These are phyloP conservation scores for Pseudocercospora ulei DNA, from an alignment of 2,329 filamentous ascomycete species.

Conservation along the genomic window DNA sequence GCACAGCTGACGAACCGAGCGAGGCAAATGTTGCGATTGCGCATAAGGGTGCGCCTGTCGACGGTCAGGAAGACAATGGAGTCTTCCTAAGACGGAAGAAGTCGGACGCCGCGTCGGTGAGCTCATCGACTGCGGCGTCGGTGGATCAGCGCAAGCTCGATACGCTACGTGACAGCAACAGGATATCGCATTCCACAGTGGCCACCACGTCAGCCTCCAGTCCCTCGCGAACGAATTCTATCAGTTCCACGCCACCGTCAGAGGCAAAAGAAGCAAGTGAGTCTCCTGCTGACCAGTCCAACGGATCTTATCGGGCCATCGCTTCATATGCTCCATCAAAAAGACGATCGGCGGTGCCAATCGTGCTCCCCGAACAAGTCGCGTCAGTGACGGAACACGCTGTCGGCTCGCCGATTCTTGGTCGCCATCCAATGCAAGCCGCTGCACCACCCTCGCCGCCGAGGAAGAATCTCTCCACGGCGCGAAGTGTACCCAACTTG, in stretches of 20 bases:
- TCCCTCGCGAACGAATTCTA: constrained; percentile 27
- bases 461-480: constrained; percentile 8
- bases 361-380: background rate
- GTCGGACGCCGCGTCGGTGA: constrained; percentile 24
- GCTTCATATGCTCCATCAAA: constrained; percentile 24
- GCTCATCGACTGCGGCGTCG: constrained; percentile 24
- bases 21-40: background rate
- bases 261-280: constrained; percentile 22
- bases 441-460: constrained; percentile 6
- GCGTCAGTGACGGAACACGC: constrained; percentile 2
- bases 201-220: constrained; percentile 20
- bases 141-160: constrained; percentile 27
- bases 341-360: constrained; percentile 24
- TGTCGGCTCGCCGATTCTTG: constrained; percentile 17
- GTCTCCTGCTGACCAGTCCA: constrained; percentile 6
- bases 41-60: no score
- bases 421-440: constrained; percentile 2
- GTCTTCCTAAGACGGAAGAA: background rate
- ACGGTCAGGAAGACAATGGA: no score
- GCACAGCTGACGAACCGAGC: background rate
- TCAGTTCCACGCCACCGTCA: constrained; percentile 24
- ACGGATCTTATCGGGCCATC: constrained; percentile 21
- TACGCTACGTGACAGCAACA: constrained; percentile 27
- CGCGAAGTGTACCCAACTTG: constrained; percentile 17
- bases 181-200: constrained; percentile 29